Conservation (phyloP, 192 early-diverging fungal genomes). For the Funneliformis mosseae region DNA sequence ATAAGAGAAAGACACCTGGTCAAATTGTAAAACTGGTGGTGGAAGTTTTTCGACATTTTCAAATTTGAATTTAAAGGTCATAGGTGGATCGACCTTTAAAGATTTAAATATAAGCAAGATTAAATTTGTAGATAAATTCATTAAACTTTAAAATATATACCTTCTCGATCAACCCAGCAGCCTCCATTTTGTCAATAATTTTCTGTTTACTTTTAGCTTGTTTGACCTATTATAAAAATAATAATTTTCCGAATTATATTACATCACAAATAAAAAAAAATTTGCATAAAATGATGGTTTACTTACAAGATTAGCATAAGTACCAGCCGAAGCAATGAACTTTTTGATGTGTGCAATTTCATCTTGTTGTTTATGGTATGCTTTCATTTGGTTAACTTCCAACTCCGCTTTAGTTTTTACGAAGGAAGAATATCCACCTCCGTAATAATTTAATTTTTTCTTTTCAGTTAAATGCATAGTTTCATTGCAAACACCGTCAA, state of each 20-base stretch:
- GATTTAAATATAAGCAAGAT: neutral
- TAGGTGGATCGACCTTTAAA: slow-evolving; percentile 44
- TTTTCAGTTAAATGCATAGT: slow-evolving; percentile 47
- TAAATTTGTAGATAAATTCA: too few species aligned
- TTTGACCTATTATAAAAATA: slow-evolving; percentile 42
- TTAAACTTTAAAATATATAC: slow-evolving; percentile 53
- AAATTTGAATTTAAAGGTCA: slow-evolving; percentile 88
- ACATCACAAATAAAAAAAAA: neutral
- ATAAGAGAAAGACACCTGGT: slow-evolving; percentile 93
- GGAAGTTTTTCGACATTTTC: slow-evolving; percentile 84
- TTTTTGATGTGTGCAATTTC: slow-evolving; percentile 99
- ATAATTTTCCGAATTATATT: neutral
- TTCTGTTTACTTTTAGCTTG: slow-evolving; percentile 99
- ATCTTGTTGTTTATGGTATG: slow-evolving; percentile 98
- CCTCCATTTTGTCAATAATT: slow-evolving; percentile 99
- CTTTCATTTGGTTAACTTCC: slow-evolving; percentile 99
- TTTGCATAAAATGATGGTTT: neutral
- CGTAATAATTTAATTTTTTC: slow-evolving; percentile 90
- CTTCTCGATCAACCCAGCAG: slow-evolving; percentile 96
- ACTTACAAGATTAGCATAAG: slow-evolving; percentile 94
- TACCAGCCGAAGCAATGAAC: slow-evolving; percentile 99
- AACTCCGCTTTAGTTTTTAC: slow-evolving; percentile 93
- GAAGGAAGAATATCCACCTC: slow-evolving; percentile 97
- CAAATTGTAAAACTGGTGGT: slow-evolving; percentile 92
- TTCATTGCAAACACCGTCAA: slow-evolving; percentile 81